phyloP scores from a whole-genome alignment of 2,329 filamentous ascomycete genomes.

The Geosmithia putterillii region DNA sequence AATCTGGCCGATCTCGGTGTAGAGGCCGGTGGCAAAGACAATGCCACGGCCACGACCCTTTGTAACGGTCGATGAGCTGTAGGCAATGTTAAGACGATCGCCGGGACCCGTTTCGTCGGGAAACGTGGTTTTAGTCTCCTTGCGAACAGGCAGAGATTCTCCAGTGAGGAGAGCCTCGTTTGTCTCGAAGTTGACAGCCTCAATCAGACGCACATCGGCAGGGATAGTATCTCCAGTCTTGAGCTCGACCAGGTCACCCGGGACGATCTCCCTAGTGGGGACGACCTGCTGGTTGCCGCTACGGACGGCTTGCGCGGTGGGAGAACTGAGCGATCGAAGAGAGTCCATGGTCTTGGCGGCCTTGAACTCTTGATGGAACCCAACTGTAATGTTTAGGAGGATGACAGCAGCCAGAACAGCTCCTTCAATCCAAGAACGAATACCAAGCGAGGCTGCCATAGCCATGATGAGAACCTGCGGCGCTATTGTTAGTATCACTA shows the following conservation, averaged over 20 bases:
- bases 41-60: slow-evolving; percentile 47
- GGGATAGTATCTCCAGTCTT: slow-evolving; percentile 49
- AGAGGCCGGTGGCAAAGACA: slow-evolving; percentile 48
- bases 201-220: slow-evolving; percentile 42
- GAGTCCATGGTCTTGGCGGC: slow-evolving; percentile 39
- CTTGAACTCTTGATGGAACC: slow-evolving; percentile 30
- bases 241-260: slow-evolving; percentile 42
- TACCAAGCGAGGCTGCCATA: slow-evolving; percentile 45
- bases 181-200: slow-evolving; percentile 54
- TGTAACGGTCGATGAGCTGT: slow-evolving; percentile 49
- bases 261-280: slow-evolving; percentile 32
- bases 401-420: slow-evolving; percentile 47
- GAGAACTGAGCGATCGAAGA: slow-evolving; percentile 27
- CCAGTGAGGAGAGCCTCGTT: slow-evolving; percentile 55
- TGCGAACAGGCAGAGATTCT: slow-evolving; percentile 48
- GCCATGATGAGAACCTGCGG: slow-evolving; percentile 37
- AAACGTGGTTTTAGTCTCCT: slow-evolving; percentile 33
- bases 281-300: slow-evolving; percentile 24
- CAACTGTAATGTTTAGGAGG: slow-evolving; percentile 43
- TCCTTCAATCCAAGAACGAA: slow-evolving; percentile 47
- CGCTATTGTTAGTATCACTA: background rate
- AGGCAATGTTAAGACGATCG: slow-evolving; percentile 50
- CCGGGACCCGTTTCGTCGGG: slow-evolving; percentile 30
- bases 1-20: slow-evolving; percentile 51
- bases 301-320: slow-evolving; percentile 29